Conservation (phyloP, 202 grass and related monocot genomes). For the Setaria viridis region DNA sequence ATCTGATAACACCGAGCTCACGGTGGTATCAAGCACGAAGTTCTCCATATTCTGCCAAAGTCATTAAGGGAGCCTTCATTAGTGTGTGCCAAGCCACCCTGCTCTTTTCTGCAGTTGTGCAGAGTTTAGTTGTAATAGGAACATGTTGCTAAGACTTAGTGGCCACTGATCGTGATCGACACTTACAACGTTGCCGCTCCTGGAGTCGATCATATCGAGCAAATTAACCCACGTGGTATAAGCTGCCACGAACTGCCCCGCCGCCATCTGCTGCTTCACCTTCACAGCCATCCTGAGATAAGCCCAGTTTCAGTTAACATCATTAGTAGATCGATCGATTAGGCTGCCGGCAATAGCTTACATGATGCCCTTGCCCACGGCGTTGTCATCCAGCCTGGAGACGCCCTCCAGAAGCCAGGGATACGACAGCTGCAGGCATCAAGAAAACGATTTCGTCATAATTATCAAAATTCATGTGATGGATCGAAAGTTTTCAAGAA, state of each 20-base stretch:
- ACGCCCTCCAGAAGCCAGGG: constrained; percentile 52
- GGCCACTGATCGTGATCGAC: background rate
- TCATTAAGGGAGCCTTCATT: background rate
- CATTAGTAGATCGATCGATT: background rate
- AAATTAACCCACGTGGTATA: constrained; percentile 38
- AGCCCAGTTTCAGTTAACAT: background rate
- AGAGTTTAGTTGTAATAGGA: too few relatives aligned
- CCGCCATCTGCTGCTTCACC: constrained; percentile 44
- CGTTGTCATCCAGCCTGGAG: constrained; percentile 56
- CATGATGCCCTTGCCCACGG: constrained; percentile 47
- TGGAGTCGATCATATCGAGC: constrained; percentile 29
- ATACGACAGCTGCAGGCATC: constrained; percentile 55
- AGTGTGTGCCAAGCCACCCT: background rate
- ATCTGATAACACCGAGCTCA: constrained; percentile 17
- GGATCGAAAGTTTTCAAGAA: background rate
- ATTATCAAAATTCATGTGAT: background rate
- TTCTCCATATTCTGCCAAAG: constrained; percentile 58
- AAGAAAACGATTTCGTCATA: background rate
- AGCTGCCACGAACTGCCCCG: constrained; percentile 37
- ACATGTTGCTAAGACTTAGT: background rate
- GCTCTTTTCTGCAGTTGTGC: background rate
- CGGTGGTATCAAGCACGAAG: constrained; percentile 50
- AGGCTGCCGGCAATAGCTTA: background rate
- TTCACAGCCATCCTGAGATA: constrained; percentile 41
- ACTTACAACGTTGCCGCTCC: constrained; percentile 53